These are phyloP conservation scores for Eutypella sp. DNA, from an alignment of 2,329 filamentous ascomycete species.

Conservation along the genomic window DNA sequence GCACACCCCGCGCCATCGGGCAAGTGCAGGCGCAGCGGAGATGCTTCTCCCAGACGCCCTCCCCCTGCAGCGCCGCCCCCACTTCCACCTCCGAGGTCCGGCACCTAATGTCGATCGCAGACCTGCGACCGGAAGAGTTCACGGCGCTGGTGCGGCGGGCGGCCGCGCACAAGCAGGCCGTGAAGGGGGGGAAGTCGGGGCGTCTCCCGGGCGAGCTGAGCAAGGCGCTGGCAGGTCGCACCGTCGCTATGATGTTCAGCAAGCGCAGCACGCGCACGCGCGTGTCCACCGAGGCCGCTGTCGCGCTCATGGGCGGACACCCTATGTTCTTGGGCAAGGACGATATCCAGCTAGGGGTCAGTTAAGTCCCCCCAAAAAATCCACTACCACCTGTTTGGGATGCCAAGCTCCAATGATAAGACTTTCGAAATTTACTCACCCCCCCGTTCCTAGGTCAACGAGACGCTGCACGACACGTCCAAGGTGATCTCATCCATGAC, in stretches of 20 bases:
- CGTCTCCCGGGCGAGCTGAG: slow-evolving; percentile 56
- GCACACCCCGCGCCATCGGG: slow-evolving; percentile 4
- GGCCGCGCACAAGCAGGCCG: slow-evolving; percentile 64
- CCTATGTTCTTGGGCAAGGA: slow-evolving; percentile 96
- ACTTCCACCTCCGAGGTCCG: slow-evolving; percentile 49
- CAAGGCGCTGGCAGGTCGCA: slow-evolving; percentile 65
- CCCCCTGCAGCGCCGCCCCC: no score
- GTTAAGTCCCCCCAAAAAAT: slow-evolving; percentile 19
- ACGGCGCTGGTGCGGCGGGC: slow-evolving; percentile 80
- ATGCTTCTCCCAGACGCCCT: slow-evolving; percentile 38
- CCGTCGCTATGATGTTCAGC: slow-evolving; percentile 93
- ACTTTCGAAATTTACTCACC: no score
- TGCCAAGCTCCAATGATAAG: no score
- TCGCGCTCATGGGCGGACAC: slow-evolving; percentile 82
- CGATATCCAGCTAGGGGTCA: slow-evolving; percentile 89
- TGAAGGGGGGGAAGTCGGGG: slow-evolving; percentile 67
- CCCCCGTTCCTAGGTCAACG: slow-evolving; percentile 88
- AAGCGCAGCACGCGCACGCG: slow-evolving; percentile 92
- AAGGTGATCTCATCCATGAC: slow-evolving; percentile 93
- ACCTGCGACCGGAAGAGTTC: slow-evolving; percentile 77
- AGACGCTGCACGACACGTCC: slow-evolving; percentile 88
- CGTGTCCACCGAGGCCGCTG: slow-evolving; percentile 87
- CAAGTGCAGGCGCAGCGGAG: slow-evolving; percentile 30
- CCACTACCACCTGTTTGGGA: no score
- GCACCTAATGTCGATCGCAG: slow-evolving; percentile 87